Evolutionary conservation across 768 basidiomycete species (phyloP), one percentile per base, ranked within the genome.

Genomic region (Naganishia randhawae): DNA sequence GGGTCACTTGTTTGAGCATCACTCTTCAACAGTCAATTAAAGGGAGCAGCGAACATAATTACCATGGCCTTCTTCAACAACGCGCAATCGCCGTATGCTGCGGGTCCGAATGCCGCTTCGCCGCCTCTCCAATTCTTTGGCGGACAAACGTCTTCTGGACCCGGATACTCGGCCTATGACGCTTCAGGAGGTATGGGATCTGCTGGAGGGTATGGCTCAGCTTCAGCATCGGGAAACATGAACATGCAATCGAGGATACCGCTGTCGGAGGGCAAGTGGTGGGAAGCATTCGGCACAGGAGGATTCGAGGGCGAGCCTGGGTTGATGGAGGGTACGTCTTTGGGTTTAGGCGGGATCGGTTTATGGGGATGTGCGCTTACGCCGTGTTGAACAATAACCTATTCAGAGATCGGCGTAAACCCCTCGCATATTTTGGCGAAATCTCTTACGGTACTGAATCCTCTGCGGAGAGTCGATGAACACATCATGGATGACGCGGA

Each of bases 401-500:
- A n/a, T 17, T 14, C 75, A 98, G 96, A 98, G 78, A 87, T 99
- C 39, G 96, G 96, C 45, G 94, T 99, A 78, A 98, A 99, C 82
- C 96, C 98, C 73, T 86, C 87, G 39, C 96, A 99, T 78, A 98
- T 99, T 81, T 86, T 89, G 39, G 87, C 86, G 66, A 99, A 98
- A 83, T 91, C 93, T 27, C 81, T 94, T 81, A 93, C 96, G 0
- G 96, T 98, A 9, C 86, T 99, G 61, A 98, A 99, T 75, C 96
- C 96, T 3, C 82, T 98, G 25, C 85, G 86, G 67, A 83, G 83
- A 57, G 86, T 94, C 35, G 89, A 96, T 70, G 90, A 89, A 71
- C 88, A 85, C 67, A 98, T 99, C 69, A 99, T 99, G 96, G 96
- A 99, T 80, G 96, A 99, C 74, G 94, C 95, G 25, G 96, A 99